phyloP scores from a whole-genome alignment of 257 asterid species.

The Solanum dulcamara region DNA sequence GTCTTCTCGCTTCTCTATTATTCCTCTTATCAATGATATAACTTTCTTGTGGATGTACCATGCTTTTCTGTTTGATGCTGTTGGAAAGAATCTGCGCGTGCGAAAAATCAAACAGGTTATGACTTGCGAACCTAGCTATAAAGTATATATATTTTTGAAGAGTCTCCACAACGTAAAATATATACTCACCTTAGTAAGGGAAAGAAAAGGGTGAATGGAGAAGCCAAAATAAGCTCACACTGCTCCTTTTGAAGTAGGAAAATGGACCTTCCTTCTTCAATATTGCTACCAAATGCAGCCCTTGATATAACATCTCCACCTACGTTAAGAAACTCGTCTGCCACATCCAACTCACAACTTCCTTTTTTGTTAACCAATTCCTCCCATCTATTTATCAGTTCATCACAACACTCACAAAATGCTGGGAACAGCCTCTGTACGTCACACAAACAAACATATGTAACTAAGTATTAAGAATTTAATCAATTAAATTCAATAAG shows the following conservation, averaged over 20 bases:
- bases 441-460: neutral
- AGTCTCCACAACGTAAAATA: too few relatives aligned
- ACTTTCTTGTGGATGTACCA: constrained; percentile 5
- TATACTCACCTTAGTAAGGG: constrained; percentile 11
- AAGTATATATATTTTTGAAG: too few relatives aligned
- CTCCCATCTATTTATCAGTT: constrained; percentile 4
- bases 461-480: neutral
- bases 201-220: neutral
- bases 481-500: too few relatives aligned
- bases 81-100: constrained; percentile 6
- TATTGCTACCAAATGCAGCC: constrained; percentile 13
- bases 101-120: neutral
- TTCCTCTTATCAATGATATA: neutral
- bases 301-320: constrained; percentile 13
- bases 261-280: constrained; percentile 9
- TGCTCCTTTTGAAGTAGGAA: constrained; percentile 9
- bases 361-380: neutral
- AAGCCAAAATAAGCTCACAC: constrained; percentile 4
- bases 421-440: constrained; percentile 3
- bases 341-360: neutral
- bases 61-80: constrained; percentile 11
- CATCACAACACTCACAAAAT: neutral
- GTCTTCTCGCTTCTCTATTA: neutral
- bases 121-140: too few relatives aligned
- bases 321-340: neutral